phyloP scores from a whole-genome alignment of 2,329 filamentous ascomycete species.

The Paramyrothecium sp. region DNA sequence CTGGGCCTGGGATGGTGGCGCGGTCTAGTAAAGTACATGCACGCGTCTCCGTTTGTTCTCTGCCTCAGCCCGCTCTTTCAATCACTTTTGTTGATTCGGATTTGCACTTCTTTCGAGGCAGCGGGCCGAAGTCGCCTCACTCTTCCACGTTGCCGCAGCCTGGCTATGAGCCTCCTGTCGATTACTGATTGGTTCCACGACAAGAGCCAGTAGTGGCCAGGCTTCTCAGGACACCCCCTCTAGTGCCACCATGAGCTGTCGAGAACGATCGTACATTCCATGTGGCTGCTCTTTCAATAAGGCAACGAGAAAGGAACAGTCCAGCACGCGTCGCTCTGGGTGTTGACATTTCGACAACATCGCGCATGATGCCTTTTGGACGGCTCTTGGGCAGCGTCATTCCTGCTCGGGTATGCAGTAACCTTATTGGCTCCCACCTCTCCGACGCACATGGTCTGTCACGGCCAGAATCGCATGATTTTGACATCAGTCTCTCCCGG shows the following conservation, averaged over 20 bases:
- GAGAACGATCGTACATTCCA: too few species aligned
- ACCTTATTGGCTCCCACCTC: background rate
- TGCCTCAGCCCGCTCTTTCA: background rate
- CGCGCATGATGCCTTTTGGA: background rate
- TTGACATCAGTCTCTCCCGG: background rate
- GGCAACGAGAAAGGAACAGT: too few species aligned
- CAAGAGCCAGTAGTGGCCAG: background rate
- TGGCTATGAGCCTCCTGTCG: background rate
- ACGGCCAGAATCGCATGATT: background rate
- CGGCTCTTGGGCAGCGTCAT: background rate
- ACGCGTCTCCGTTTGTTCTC: background rate
- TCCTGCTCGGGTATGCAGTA: background rate
- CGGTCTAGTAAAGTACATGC: background rate
- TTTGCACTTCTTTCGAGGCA: background rate
- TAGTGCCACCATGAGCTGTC: too few species aligned
- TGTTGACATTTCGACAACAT: background rate
- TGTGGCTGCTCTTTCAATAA: too few species aligned
- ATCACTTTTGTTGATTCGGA: too few species aligned
- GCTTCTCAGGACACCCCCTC: too few species aligned
- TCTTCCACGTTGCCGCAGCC: background rate
- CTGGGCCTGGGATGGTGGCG: too few species aligned
- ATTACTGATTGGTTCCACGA: background rate
- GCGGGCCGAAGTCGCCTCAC: background rate
- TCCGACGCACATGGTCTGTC: background rate
- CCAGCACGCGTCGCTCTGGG: background rate